Conservation (phyloP, 441 rosid genomes). For the Adansonia grandidieri region DNA sequence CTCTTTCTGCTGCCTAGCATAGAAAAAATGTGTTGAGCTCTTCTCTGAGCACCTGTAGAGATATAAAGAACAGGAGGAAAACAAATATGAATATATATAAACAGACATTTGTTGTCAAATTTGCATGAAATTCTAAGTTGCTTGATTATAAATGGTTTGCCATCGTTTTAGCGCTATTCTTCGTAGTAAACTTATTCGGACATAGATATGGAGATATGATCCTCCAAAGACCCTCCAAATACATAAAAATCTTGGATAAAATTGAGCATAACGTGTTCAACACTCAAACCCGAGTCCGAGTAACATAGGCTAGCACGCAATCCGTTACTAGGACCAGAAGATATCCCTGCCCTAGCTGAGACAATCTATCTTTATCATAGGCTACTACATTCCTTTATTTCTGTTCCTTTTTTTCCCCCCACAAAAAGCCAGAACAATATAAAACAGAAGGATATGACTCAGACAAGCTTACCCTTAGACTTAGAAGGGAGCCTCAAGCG, state of each 20-base stretch:
- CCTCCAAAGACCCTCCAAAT: no score
- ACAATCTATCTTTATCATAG: neutral
- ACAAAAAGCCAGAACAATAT: neutral
- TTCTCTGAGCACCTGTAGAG: conserved; percentile 31
- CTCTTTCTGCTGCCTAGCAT: conserved; percentile 24
- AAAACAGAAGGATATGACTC: neutral
- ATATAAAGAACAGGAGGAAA: neutral
- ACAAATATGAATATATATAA: neutral
- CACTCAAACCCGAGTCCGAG: no score
- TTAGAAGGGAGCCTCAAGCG: conserved; percentile 91
- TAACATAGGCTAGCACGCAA: no score
- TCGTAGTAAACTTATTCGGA: no score
- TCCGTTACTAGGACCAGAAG: no score
- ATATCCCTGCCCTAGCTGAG: neutral
- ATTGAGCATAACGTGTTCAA: no score
- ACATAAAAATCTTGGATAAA: no score
- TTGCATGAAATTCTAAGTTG: neutral
- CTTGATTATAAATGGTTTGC: neutral
- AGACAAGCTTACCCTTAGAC: conserved; percentile 36
- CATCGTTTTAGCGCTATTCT: neutral
- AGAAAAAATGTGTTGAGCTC: conserved; percentile 25
- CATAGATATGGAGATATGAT: no score
- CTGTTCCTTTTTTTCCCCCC: neutral
- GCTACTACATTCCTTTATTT: neutral
- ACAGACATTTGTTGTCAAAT: neutral